Evolutionary conservation across 2,329 filamentous ascomycete species (phyloP).

Genomic region (Paraphaeosphaeria sporulosa): DNA sequence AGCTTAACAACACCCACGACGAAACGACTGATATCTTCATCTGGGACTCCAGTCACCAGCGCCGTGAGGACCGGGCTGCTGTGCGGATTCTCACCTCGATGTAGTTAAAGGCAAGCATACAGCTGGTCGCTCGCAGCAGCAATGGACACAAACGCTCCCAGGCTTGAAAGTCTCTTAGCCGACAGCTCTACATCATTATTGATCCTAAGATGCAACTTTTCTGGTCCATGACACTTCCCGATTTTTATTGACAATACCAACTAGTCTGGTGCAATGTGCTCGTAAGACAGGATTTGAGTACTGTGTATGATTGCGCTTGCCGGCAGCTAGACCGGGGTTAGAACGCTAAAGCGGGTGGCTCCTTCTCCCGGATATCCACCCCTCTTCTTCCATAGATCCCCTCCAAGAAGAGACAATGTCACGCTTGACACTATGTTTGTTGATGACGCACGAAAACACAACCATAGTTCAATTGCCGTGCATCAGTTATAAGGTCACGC

Average conservation of each 20-base stretch:
- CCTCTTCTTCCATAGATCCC: not conserved
- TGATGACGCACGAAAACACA: not conserved
- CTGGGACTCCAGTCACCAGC: not conserved
- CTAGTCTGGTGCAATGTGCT: not conserved
- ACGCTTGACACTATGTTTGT: not conserved
- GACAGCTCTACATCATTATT: not conserved
- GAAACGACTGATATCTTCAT: not conserved
- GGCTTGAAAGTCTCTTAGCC: not conserved
- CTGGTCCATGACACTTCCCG: not conserved
- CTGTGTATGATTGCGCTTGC: not conserved
- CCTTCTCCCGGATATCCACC: not conserved
- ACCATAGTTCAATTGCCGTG: not conserved
- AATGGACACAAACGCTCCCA: not conserved
- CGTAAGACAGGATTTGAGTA: not conserved
- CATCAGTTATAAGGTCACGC: not conserved
- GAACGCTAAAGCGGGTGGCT: not conserved
- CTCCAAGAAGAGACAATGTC: not conserved
- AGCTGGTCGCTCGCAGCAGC: not conserved
- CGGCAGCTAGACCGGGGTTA: not conserved
- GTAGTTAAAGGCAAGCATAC: not conserved
- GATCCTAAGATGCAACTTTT: not conserved
- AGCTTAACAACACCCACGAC: conserved; percentile 5
- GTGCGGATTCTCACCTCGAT: not conserved
- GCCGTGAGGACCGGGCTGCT: not conserved
- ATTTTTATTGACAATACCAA: not conserved